These are phyloP conservation scores for Lactifluus hygrophoroides DNA, from an alignment of 768 basidiomycete species.

Conservation along the genomic window DNA sequence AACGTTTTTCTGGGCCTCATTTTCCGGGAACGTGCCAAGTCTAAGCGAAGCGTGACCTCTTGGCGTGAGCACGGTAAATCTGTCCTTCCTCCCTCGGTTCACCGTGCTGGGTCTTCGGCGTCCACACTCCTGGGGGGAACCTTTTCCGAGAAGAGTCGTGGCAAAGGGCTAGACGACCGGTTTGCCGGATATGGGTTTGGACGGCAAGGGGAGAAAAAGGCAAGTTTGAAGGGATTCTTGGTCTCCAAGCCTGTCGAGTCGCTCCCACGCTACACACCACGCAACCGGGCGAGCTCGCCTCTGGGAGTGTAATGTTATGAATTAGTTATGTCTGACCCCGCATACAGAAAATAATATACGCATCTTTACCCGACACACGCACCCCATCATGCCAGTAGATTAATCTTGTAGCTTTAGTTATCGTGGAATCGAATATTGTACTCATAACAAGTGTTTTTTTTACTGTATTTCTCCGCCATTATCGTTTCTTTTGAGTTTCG, in stretches of 20 bases:
- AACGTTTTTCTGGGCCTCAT: conserved; percentile 74
- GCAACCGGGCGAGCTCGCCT: conserved; percentile 28
- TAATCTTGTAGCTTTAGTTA: too few relatives aligned
- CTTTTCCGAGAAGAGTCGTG: conserved; percentile 5
- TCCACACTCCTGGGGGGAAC: conserved; percentile 9
- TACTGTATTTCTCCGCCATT: neutral
- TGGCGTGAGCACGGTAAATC: conserved; percentile 39
- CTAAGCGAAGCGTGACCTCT: conserved; percentile 51
- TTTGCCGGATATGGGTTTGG: conserved; percentile 65
- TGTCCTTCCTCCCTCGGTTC: conserved; percentile 17
- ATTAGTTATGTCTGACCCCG: neutral
- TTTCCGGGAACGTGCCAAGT: conserved; percentile 55
- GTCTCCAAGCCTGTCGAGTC: conserved; percentile 16
- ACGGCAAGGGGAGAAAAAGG: conserved; percentile 67
- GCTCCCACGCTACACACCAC: conserved; percentile 14
- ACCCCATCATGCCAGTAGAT: neutral
- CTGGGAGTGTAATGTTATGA: neutral
- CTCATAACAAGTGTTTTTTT: neutral
- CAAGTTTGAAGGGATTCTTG: conserved; percentile 45
- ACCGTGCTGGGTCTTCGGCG: conserved; percentile 12
- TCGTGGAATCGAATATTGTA: too few relatives aligned
- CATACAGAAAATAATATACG: neutral
- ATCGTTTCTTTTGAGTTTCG: neutral
- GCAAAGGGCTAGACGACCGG: neutral
- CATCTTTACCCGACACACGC: neutral